Percentiles rank a stretch among this genome's conserved stretches.
Conservation (phyloP, 257 asterid genomes). For the Nicotiana sylvestris region DNA sequence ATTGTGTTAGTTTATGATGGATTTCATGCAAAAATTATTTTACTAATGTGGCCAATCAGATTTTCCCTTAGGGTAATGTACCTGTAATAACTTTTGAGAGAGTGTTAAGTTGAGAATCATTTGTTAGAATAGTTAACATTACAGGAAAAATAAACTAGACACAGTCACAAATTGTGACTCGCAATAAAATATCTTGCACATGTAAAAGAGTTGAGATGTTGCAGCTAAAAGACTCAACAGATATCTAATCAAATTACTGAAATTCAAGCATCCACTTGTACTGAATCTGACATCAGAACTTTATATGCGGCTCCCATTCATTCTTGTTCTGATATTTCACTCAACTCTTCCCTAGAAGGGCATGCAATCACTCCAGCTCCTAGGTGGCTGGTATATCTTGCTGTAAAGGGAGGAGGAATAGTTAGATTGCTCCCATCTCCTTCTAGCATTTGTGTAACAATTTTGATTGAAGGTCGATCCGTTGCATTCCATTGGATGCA, state of each 20-base stretch:
- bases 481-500: constrained; percentile 37
- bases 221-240: neutral
- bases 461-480: constrained; percentile 30
- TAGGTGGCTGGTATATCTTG: neutral
- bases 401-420: constrained; percentile 29
- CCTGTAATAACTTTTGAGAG: neutral
- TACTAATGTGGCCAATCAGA: no score
- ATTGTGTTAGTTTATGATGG: neutral
- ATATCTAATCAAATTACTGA: neutral
- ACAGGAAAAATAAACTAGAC: no score
- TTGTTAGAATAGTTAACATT: no score
- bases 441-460: constrained; percentile 33
- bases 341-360: neutral
- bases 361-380: neutral
- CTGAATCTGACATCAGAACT: neutral
- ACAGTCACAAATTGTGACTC: neutral
- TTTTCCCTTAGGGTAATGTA: neutral
- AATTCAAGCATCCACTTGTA: neutral
- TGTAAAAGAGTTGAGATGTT: neutral
- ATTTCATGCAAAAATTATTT: no score
- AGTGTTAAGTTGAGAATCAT: neutral
- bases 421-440: constrained; percentile 19
- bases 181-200: neutral
- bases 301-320: neutral
- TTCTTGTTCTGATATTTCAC: neutral